These are phyloP conservation scores for Trichophyton equinum DNA, from an alignment of 2,329 filamentous ascomycete genomes.

Conservation along the genomic window DNA sequence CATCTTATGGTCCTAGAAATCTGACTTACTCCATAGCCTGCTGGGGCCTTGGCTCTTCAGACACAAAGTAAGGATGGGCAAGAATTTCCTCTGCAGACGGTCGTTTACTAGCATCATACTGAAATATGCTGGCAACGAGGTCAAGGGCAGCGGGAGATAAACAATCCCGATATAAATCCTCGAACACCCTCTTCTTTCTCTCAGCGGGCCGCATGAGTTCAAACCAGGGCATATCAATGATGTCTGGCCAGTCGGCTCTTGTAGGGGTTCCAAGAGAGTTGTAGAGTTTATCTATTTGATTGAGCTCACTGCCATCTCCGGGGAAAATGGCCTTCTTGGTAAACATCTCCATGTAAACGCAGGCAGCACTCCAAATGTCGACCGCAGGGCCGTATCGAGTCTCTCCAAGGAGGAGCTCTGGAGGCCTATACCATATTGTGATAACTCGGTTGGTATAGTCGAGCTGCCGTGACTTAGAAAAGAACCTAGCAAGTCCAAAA, in stretches of 20 bases:
- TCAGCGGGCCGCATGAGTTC: constrained; percentile 72
- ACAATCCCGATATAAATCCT: constrained; percentile 65
- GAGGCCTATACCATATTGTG: constrained; percentile 94
- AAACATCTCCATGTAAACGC: constrained; percentile 94
- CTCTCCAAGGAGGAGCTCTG: constrained; percentile 79
- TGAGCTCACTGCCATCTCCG: constrained; percentile 89
- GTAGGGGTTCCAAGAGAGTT: constrained; percentile 80
- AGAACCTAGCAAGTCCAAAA: constrained; percentile 92
- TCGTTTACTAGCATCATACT: constrained; percentile 72
- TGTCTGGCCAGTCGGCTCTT: constrained; percentile 69
- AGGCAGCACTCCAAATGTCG: constrained; percentile 94
- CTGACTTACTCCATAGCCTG: constrained; percentile 66
- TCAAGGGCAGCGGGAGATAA: constrained; percentile 73
- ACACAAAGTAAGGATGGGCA: constrained; percentile 74
- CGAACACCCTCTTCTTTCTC: constrained; percentile 61
- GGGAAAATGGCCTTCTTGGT: constrained; percentile 88
- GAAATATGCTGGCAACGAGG: constrained; percentile 70
- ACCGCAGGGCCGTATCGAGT: constrained; percentile 82
- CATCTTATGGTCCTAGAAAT: background rate
- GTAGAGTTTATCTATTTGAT: constrained; percentile 95
- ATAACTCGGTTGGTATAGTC: constrained; percentile 99
- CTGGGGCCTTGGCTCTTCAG: constrained; percentile 62
- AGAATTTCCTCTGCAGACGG: constrained; percentile 76
- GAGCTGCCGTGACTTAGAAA: constrained; percentile 77
- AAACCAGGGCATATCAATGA: constrained; percentile 95